These are phyloP conservation scores for Pouteria glomerata DNA, from an alignment of 148 eudicot species.

Conservation along the genomic window DNA sequence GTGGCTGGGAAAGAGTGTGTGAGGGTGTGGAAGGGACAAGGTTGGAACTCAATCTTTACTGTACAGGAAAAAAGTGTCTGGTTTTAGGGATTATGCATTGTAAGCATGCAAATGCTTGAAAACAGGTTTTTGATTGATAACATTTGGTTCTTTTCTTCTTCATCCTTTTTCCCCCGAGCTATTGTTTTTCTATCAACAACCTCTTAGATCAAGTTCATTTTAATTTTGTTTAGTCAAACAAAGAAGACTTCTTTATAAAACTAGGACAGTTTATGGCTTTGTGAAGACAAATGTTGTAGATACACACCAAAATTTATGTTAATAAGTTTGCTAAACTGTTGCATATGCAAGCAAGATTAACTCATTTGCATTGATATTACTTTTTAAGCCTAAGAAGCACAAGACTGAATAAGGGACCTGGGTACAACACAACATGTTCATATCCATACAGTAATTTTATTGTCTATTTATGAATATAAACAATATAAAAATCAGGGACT, in stretches of 20 bases:
- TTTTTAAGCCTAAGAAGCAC: too few species aligned
- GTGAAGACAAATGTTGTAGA: not conserved
- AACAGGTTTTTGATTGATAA: conserved; percentile 5
- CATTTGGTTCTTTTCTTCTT: not conserved
- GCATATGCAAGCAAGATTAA: not conserved
- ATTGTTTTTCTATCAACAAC: not conserved
- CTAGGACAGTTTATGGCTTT: not conserved
- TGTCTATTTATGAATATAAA: too few species aligned
- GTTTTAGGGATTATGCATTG: not conserved
- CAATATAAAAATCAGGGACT: too few species aligned
- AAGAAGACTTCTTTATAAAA: not conserved
- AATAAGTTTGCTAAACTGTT: not conserved
- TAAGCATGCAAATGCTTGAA: not conserved
- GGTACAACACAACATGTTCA: too few species aligned
- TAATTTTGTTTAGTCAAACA: not conserved
- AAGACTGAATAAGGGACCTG: too few species aligned
- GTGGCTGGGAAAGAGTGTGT: too few species aligned
- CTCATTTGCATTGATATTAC: not conserved
- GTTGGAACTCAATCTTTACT: too few species aligned
- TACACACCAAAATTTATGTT: not conserved
- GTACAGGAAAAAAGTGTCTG: too few species aligned
- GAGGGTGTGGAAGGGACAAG: too few species aligned
- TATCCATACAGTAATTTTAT: too few species aligned
- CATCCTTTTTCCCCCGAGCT: not conserved
- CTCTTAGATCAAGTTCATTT: conserved; percentile 2